A percentile compares a stretch with the other conserved stretches of the same genome.
These are phyloP conservation scores for Sophora flavescens DNA, from an alignment of 306 rosid genomes.

Conservation along the genomic window DNA sequence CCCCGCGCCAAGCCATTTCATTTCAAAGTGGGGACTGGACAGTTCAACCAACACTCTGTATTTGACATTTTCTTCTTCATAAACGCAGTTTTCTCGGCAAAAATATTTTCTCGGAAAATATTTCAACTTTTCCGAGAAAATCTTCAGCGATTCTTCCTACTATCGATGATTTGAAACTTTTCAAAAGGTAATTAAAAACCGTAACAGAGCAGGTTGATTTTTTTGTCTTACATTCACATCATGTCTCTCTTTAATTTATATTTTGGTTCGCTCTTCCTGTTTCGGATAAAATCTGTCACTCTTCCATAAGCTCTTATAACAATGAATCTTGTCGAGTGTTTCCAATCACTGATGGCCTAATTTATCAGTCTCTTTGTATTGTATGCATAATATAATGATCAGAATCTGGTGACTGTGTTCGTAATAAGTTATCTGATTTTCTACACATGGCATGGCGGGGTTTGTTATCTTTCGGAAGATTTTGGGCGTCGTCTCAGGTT, in stretches of 20 bases:
- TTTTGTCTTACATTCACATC: not conserved
- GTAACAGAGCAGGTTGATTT: conserved; percentile 35
- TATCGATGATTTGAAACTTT: not conserved
- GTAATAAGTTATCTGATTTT: not conserved
- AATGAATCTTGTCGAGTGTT: not conserved
- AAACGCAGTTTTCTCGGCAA: conserved; percentile 4
- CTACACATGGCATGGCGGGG: conserved; percentile 47
- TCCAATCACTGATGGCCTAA: not conserved
- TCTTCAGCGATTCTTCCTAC: not conserved
- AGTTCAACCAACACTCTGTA: not conserved
- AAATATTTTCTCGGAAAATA: not conserved
- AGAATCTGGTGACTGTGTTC: conserved; percentile 27
- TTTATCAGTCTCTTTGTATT: conserved; percentile 12
- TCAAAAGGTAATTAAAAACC: conserved; percentile 6
- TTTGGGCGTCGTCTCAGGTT: conserved; percentile 44
- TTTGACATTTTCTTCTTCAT: conserved; percentile 15
- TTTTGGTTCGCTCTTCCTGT: conserved; percentile 4
- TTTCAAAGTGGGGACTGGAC: conserved; percentile 28
- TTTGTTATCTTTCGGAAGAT: conserved; percentile 38
- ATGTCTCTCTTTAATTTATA: conserved; percentile 4
- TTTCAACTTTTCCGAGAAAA: conserved; percentile 20
- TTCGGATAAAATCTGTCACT: conserved; percentile 43
- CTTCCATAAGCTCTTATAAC: not conserved
- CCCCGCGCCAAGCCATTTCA: conserved; percentile 46
- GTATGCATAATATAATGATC: conserved; percentile 7